Percentiles rank a stretch among this genome's conserved stretches.
phyloP scores from a whole-genome alignment of 1,284 basidiomycete species.

The Tremellales sp. region DNA sequence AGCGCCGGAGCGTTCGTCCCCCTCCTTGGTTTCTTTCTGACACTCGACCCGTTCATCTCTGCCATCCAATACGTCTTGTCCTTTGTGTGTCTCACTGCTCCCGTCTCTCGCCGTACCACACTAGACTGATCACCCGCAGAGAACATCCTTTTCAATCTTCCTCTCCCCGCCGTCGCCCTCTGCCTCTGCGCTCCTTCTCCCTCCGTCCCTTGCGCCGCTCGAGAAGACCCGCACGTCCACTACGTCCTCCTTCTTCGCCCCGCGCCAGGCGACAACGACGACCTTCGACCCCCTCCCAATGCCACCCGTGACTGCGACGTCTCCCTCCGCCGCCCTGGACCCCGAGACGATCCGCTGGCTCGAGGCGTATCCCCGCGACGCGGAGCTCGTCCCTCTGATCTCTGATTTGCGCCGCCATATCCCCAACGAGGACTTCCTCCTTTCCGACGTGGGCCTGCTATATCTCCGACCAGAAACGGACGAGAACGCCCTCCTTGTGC shows the following conservation, averaged over 20 bases:
- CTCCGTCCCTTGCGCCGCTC: neutral
- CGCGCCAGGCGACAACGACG: neutral
- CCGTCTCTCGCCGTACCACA: constrained; percentile 1
- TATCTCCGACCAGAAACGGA: constrained; percentile 24
- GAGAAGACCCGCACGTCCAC: neutral
- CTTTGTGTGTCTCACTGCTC: constrained; percentile 10
- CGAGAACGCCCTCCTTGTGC: constrained; percentile 28
- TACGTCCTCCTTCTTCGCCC: constrained; percentile 3
- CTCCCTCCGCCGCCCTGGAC: constrained; percentile 30
- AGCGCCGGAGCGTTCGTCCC: constrained; percentile 17
- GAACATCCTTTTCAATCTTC: neutral
- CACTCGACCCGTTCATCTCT: constrained; percentile 17
- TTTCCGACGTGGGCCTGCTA: constrained; percentile 33
- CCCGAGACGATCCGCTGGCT: constrained; percentile 35
- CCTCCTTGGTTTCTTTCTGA: constrained; percentile 10
- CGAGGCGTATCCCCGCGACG: constrained; percentile 27
- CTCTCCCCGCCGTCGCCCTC: neutral
- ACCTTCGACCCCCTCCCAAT: neutral
- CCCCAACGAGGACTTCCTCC: constrained; percentile 30
- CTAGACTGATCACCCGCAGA: neutral
- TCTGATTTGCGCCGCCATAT: constrained; percentile 13
- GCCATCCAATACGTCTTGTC: constrained; percentile 13
- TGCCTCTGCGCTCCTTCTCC: neutral
- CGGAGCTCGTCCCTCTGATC: constrained; percentile 30
- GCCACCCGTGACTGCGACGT: constrained; percentile 2